Evolutionary conservation across 805 yeast species (phyloP).

Genomic region (Suhomyces vadensis): DNA sequence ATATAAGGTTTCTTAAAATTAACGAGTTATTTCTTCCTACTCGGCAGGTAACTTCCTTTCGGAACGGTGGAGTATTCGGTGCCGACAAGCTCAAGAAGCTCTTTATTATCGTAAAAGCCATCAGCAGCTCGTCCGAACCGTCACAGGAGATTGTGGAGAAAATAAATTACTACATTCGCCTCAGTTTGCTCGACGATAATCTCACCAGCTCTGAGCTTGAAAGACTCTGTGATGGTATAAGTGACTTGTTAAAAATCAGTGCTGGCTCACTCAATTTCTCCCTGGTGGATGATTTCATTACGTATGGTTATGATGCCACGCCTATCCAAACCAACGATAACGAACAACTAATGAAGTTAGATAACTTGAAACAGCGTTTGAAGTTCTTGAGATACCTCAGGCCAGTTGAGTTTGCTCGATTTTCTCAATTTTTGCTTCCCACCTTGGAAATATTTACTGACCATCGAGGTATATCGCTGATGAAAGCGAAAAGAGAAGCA

Average conservation of each 20-base stretch:
- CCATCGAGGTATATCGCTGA: background rate
- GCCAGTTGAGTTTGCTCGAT: background rate
- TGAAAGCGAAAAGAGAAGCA: background rate
- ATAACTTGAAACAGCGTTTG: constrained; percentile 1
- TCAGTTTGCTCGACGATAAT: constrained; percentile 19
- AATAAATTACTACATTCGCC: constrained; percentile 19
- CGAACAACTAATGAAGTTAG: background rate
- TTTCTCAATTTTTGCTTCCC: constrained; percentile 7
- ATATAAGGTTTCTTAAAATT: background rate
- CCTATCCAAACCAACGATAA: background rate
- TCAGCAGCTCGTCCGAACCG: background rate
- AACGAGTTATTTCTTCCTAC: constrained; percentile 5
- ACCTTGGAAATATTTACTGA: background rate
- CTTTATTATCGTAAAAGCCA: background rate
- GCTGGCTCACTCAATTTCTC: constrained; percentile 14
- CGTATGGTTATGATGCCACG: constrained; percentile 5
- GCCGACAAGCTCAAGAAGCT: background rate
- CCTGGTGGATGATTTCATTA: constrained; percentile 22
- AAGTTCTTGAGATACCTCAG: constrained; percentile 7
- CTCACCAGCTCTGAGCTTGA: constrained; percentile 14
- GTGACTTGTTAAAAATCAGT: constrained; percentile 11
- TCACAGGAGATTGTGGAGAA: constrained; percentile 8
- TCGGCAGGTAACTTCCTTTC: background rate
- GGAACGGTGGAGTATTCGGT: background rate
- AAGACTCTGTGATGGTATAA: constrained; percentile 13